These are phyloP conservation scores for Picea mariana DNA, from an alignment of 83 land plant genomes.

Conservation along the genomic window DNA sequence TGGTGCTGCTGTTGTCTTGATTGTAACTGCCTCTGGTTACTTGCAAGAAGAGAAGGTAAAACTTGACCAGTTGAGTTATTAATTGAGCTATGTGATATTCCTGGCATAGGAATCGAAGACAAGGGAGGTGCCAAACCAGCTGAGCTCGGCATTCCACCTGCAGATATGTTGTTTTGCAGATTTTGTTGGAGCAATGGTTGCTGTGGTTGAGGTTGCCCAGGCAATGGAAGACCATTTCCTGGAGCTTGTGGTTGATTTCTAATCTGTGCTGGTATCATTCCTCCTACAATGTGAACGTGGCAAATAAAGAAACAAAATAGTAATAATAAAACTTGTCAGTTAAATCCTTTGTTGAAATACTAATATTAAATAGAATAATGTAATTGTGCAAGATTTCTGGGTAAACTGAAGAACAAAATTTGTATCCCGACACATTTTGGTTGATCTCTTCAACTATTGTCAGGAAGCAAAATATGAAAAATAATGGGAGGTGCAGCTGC, in stretches of 20 bases:
- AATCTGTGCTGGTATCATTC: neutral
- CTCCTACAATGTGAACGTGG: neutral
- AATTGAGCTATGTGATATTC: neutral
- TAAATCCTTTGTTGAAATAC: neutral
- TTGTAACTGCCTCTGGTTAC: slow-evolving; percentile 6
- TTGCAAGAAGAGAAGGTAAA: slow-evolving; percentile 9
- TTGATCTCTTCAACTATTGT: too few relatives aligned
- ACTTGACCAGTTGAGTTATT: slow-evolving; percentile 10
- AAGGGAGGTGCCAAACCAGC: neutral
- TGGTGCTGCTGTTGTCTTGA: slow-evolving; percentile 5
- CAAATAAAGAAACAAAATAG: neutral
- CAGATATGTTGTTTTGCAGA: neutral
- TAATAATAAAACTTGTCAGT: neutral
- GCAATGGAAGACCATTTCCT: neutral
- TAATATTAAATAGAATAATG: too few relatives aligned
- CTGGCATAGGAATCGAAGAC: slow-evolving; percentile 2
- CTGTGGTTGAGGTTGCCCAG: slow-evolving; percentile 5
- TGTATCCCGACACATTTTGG: too few relatives aligned
- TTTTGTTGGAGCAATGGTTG: neutral
- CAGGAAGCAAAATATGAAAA: too few relatives aligned
- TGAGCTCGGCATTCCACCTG: slow-evolving; percentile 3
- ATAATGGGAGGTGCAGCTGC: too few relatives aligned
- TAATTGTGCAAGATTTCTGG: too few relatives aligned
- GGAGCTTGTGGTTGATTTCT: neutral
- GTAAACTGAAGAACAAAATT: too few relatives aligned